Conservation (phyloP, 495 filamentous ascomycete genomes). For the Penicillium ucsense region DNA sequence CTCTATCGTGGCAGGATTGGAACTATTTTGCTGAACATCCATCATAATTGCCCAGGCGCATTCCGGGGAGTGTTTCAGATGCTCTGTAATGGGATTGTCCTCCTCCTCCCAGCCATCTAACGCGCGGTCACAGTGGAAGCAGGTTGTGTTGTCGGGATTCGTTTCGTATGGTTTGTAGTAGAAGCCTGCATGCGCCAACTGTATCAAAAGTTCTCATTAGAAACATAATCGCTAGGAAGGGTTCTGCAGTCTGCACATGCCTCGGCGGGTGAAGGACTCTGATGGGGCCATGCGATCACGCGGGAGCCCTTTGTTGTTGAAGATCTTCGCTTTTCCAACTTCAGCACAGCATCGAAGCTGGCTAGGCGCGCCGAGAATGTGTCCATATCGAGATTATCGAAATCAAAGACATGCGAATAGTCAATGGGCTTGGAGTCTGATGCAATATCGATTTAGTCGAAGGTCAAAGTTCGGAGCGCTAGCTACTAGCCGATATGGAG, state of each 20-base stretch:
- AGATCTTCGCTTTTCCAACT: constrained; percentile 52
- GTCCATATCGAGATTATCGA: constrained; percentile 38
- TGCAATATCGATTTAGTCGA: not conserved
- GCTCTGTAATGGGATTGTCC: constrained; percentile 73
- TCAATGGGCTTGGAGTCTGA: not conserved
- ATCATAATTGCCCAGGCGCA: constrained; percentile 86
- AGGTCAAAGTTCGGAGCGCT: constrained; percentile 3
- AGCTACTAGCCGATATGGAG: constrained; percentile 13
- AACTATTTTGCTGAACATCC: constrained; percentile 55
- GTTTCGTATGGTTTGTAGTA: constrained; percentile 67
- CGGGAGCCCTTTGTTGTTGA: constrained; percentile 56
- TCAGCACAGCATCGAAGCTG: constrained; percentile 57
- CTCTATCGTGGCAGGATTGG: constrained; percentile 51
- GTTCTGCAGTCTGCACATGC: constrained; percentile 32
- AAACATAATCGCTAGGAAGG: not conserved
- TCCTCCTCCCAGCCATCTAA: constrained; percentile 83
- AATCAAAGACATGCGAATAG: constrained; percentile 1
- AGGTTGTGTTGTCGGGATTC: constrained; percentile 78
- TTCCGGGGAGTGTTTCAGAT: constrained; percentile 66
- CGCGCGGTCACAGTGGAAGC: constrained; percentile 70
- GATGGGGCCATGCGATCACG: constrained; percentile 66
- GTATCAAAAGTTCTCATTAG: constrained; percentile 6
- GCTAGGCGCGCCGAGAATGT: constrained; percentile 64
- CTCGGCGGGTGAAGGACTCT: constrained; percentile 51
- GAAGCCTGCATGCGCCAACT: constrained; percentile 88